Evolutionary conservation across 2,329 filamentous ascomycete species (phyloP).

Genomic region (Beauveria sp.): DNA sequence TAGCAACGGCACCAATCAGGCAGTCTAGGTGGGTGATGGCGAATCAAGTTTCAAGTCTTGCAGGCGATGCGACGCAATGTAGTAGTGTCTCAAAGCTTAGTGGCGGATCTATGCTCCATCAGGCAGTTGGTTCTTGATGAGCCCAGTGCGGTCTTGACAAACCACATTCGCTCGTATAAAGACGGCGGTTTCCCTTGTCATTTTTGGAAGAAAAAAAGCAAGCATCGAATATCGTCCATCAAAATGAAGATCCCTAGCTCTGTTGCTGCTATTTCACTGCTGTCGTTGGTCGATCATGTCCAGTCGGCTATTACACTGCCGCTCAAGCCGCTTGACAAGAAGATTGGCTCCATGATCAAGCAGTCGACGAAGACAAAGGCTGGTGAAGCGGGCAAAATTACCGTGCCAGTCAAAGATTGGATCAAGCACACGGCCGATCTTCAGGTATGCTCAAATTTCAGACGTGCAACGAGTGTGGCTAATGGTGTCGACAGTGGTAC

Average conservation of each 20-base stretch:
- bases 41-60: not conserved
- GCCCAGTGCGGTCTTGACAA: not conserved
- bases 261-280: slow-evolving; percentile 1
- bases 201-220: not conserved
- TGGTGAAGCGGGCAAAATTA: not conserved
- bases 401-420: slow-evolving; percentile 8
- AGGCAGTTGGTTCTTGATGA: slow-evolving; percentile 6
- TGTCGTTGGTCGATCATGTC: slow-evolving; percentile 6
- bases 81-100: not conserved
- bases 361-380: not conserved
- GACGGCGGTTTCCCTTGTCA: not conserved
- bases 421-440: slow-evolving; percentile 9
- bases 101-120: slow-evolving; percentile 3
- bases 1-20: not conserved
- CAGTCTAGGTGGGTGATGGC: not conserved
- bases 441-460: not conserved
- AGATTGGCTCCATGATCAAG: not conserved
- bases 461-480: not conserved
- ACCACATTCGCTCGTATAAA: not conserved
- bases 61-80: not conserved
- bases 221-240: not conserved
- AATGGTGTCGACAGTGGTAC: slow-evolving; percentile 8
- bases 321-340: slow-evolving; percentile 6
- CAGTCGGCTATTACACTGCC: slow-evolving; percentile 8
- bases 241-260: slow-evolving; percentile 4